These are phyloP conservation scores for Mucuna pruriens DNA, from an alignment of 306 rosid genomes.

Conservation along the genomic window DNA sequence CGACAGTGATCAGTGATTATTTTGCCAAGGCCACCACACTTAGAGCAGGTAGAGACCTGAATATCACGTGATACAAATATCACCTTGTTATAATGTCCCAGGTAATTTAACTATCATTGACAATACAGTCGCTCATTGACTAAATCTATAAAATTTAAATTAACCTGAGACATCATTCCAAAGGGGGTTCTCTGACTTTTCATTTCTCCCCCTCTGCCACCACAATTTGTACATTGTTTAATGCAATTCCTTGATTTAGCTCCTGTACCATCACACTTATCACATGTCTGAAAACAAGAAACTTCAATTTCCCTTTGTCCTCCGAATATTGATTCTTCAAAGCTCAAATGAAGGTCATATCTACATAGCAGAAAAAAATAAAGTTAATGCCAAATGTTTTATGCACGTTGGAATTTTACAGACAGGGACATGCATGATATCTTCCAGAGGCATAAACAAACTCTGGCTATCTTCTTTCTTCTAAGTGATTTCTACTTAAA, in stretches of 20 bases:
- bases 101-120: background rate
- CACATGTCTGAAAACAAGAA: constrained; percentile 71
- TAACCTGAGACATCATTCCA: constrained; percentile 93
- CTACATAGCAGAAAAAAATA: constrained; percentile 48
- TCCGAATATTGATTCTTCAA: constrained; percentile 93
- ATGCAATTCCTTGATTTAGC: constrained; percentile 75
- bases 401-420: background rate
- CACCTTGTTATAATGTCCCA: background rate
- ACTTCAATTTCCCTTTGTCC: constrained; percentile 71
- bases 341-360: constrained; percentile 77
- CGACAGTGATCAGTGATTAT: constrained; percentile 70
- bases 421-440: background rate
- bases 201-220: constrained; percentile 86
- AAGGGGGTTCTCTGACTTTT: constrained; percentile 86
- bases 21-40: constrained; percentile 84
- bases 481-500: background rate
- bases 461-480: constrained; percentile 13
- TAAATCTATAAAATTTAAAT: constrained; percentile 25
- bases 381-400: constrained; percentile 12
- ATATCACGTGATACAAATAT: constrained; percentile 17
- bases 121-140: background rate
- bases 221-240: constrained; percentile 72
- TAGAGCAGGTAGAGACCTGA: constrained; percentile 90
- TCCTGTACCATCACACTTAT: constrained; percentile 79
- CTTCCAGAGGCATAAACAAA: background rate